Evolutionary conservation across 2,329 filamentous ascomycete genomes (phyloP).

Genomic region (Hymenoscyphus fructigenus): DNA sequence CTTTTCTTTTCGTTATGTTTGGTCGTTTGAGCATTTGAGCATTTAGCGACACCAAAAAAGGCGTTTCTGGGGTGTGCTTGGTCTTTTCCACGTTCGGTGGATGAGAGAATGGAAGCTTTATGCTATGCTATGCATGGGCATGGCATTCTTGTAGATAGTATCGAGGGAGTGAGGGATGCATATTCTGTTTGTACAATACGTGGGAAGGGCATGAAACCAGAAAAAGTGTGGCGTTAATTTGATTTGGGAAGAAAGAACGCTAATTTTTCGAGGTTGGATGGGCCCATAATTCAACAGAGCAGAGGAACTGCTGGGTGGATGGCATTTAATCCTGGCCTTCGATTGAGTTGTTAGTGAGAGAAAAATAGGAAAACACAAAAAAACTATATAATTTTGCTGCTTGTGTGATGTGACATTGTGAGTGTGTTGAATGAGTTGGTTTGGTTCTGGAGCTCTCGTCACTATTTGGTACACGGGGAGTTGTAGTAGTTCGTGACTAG

Average conservation of each 20-base stretch:
- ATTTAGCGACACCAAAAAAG: neutral
- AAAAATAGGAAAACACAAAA: too few species aligned
- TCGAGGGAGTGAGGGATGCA: neutral
- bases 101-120: neutral
- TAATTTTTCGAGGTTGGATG: neutral
- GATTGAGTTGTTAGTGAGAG: too few species aligned
- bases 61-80: neutral
- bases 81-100: neutral
- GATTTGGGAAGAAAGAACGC: neutral
- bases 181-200: neutral
- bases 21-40: constrained; percentile 1
- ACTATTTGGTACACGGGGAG: too few species aligned
- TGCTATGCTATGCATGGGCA: neutral
- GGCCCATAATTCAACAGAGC: neutral
- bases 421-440: too few species aligned
- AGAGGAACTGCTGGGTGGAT: neutral
- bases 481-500: too few species aligned
- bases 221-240: neutral
- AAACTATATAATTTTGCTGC: too few species aligned
- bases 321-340: neutral
- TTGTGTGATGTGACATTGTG: too few species aligned
- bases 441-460: too few species aligned
- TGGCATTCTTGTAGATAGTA: constrained; percentile 7
- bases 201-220: neutral
- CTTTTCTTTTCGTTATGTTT: neutral